Conservation (phyloP, 1,284 basidiomycete genomes). For the Puccinia polysora region DNA sequence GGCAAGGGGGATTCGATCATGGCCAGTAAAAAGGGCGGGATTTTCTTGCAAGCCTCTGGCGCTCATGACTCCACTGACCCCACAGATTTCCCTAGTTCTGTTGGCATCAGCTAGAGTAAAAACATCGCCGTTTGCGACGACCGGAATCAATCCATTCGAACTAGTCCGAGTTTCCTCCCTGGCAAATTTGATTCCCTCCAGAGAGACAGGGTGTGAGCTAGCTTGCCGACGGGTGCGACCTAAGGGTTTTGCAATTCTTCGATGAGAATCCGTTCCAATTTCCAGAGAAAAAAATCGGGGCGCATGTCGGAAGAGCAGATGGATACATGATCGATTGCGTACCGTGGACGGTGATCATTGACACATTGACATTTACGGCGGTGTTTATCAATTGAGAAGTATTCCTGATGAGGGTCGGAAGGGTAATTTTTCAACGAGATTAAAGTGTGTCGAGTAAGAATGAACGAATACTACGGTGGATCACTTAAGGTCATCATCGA, state of each 20-base stretch:
- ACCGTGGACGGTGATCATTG: conserved; percentile 60
- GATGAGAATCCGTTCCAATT: neutral
- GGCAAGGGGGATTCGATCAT: conserved; percentile 56
- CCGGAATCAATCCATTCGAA: conserved; percentile 57
- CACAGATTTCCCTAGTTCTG: conserved; percentile 56
- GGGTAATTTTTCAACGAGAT: neutral
- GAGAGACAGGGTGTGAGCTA: conserved; percentile 58
- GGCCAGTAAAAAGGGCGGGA: conserved; percentile 60
- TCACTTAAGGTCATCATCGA: conserved; percentile 58
- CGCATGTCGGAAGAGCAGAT: neutral
- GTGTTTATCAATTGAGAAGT: conserved; percentile 59
- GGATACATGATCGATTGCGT: neutral
- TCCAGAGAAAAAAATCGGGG: neutral
- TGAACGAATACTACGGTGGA: conserved; percentile 46
- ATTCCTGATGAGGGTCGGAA: conserved; percentile 50
- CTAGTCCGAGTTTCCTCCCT: conserved; percentile 55
- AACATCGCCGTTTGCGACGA: conserved; percentile 61
- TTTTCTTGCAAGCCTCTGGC: conserved; percentile 62
- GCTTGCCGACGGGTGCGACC: conserved; percentile 59
- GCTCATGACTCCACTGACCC: conserved; percentile 60
- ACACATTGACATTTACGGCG: conserved; percentile 56
- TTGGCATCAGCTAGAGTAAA: conserved; percentile 58
- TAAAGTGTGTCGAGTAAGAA: neutral
- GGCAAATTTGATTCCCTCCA: conserved; percentile 59
- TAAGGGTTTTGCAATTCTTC: neutral